Percentiles rank a stretch among this genome's conserved stretches.
These are phyloP conservation scores for Penicillium taxi DNA, from an alignment of 495 filamentous ascomycete species.

Conservation along the genomic window DNA sequence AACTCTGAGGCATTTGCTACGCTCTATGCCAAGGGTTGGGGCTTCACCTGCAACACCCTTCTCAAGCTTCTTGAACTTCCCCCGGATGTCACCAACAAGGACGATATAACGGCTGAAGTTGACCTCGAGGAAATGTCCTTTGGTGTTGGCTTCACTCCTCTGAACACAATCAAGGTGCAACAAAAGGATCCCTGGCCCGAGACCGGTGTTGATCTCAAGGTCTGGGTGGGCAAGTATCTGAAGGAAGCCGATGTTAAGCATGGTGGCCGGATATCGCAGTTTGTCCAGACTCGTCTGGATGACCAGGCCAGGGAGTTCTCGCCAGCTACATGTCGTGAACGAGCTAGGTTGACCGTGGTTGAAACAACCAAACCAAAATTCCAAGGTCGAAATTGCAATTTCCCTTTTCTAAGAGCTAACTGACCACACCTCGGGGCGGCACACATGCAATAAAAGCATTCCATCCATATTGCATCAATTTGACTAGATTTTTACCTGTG, in stretches of 20 bases:
- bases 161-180: constrained; percentile 74
- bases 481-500: background rate
- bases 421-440: background rate
- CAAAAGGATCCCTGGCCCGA: constrained; percentile 72
- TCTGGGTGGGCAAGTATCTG: constrained; percentile 69
- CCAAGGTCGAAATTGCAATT: no score
- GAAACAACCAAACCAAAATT: background rate
- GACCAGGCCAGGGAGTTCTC: constrained; percentile 48
- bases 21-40: constrained; percentile 73
- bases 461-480: background rate
- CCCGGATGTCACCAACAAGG: constrained; percentile 60
- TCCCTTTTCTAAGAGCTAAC: no score
- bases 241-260: constrained; percentile 51
- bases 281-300: constrained; percentile 52
- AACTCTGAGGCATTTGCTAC: constrained; percentile 72
- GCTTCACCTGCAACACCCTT: constrained; percentile 73
- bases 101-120: constrained; percentile 70
- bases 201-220: constrained; percentile 62
- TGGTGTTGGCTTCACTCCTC: constrained; percentile 82
- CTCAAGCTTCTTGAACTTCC: constrained; percentile 83
- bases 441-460: background rate
- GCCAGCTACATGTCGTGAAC: constrained; percentile 46
- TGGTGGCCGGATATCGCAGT: constrained; percentile 45
- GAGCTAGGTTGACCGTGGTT: background rate
- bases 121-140: constrained; percentile 94